Conservation (phyloP, 1,139 yeast genomes). For the Meyerozyma carpophila region DNA sequence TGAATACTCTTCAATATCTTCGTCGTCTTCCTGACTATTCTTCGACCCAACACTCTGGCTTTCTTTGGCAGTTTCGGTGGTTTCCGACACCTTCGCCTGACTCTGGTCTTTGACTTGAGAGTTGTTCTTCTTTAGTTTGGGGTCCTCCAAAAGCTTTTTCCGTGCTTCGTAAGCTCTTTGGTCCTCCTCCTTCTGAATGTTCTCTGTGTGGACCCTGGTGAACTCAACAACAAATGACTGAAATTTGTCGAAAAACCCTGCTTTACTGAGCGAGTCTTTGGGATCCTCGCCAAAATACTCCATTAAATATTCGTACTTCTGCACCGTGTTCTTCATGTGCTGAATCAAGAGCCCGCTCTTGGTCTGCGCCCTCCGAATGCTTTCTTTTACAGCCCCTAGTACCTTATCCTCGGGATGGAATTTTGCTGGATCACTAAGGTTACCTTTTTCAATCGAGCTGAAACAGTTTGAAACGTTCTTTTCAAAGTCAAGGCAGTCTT, state of each 20-base stretch:
- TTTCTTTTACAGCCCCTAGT: slow-evolving; percentile 37
- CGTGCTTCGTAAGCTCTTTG: slow-evolving; percentile 35
- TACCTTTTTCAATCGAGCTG: slow-evolving; percentile 61
- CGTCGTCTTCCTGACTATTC: slow-evolving; percentile 8
- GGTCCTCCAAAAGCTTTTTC: slow-evolving; percentile 29
- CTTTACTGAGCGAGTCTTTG: slow-evolving; percentile 43
- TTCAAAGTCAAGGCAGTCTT: slow-evolving; percentile 64
- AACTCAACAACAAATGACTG: slow-evolving; percentile 35
- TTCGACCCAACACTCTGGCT: slow-evolving; percentile 6
- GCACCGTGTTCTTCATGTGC: slow-evolving; percentile 50
- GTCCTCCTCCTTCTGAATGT: slow-evolving; percentile 44
- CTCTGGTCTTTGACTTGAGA: no score
- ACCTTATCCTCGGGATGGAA: slow-evolving; percentile 80
- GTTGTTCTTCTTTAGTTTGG: slow-evolving; percentile 8
- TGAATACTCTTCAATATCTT: slow-evolving; percentile 7
- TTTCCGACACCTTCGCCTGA: no score
- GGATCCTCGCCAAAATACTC: slow-evolving; percentile 79
- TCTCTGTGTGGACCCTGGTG: slow-evolving; percentile 42
- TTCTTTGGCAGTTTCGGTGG: slow-evolving; percentile 4
- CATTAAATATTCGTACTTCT: slow-evolving; percentile 60
- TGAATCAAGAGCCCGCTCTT: slow-evolving; percentile 53
- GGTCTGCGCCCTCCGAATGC: slow-evolving; percentile 58
- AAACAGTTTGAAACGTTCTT: slow-evolving; percentile 49
- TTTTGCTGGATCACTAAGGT: slow-evolving; percentile 57
- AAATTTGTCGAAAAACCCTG: slow-evolving; percentile 34